These are phyloP conservation scores for Pyrenophora seminiperda DNA, from an alignment of 2,329 filamentous ascomycete species.

Conservation along the genomic window DNA sequence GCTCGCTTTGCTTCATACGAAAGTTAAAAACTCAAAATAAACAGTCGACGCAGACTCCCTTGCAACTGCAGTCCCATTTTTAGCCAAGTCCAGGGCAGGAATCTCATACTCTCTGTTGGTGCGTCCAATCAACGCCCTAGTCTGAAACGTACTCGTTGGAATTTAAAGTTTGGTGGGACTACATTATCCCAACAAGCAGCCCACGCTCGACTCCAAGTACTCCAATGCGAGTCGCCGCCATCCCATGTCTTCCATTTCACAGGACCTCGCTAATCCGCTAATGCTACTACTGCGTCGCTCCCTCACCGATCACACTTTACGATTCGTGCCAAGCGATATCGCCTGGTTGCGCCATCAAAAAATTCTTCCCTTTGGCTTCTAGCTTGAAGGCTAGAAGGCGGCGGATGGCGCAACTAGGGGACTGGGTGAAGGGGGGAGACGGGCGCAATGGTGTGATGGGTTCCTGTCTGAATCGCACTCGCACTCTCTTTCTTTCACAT, in stretches of 20 bases:
- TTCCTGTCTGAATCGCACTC: background rate
- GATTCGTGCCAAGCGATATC: slow-evolving; percentile 5
- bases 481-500: background rate
- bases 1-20: too few relatives aligned
- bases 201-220: slow-evolving; percentile 3
- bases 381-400: slow-evolving; percentile 20
- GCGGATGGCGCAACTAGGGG: background rate
- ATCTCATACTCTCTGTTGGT: too few relatives aligned
- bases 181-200: slow-evolving; percentile 7
- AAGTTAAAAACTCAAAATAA: background rate
- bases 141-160: slow-evolving; percentile 28
- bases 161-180: slow-evolving; percentile 32
- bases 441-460: too few relatives aligned
- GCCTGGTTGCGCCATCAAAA: slow-evolving; percentile 17
- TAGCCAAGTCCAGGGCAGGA: too few relatives aligned
- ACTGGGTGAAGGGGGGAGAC: too few relatives aligned
- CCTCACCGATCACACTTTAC: slow-evolving; percentile 16
- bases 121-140: slow-evolving; percentile 6
- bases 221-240: slow-evolving; percentile 1
- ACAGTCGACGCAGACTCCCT: slow-evolving; percentile 1
- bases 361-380: slow-evolving; percentile 21
- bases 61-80: too few relatives aligned
- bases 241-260: too few relatives aligned
- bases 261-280: slow-evolving; percentile 8
- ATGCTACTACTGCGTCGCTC: slow-evolving; percentile 5